Evolutionary conservation across 1,284 basidiomycete species (phyloP), one percentile per base, ranked within the genome.

Genomic region (Sphaerobolus stellatus): DNA sequence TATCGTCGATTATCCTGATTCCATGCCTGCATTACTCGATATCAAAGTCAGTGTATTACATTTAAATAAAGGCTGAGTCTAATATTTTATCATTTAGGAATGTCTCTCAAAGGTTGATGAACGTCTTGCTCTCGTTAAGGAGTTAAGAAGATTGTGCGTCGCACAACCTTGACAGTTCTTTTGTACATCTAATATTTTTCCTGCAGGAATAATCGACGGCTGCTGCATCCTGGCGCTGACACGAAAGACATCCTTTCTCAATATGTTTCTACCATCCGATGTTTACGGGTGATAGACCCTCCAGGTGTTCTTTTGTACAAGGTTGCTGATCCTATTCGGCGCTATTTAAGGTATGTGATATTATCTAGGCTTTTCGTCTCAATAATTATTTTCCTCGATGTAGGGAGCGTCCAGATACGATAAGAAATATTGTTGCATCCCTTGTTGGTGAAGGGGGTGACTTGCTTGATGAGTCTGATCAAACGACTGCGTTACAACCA

Each of bases 221-320:
- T 99, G 0, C 82, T 99, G 13, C 96, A 99, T 67, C 97, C 97
- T 0, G 97, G 95, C 8, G 94, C 94, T 2, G 94, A 95, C 60
- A 99, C 97, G 0, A 90, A 90, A 62, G 84, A 93, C 61, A 95
- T 99, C 58, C 77, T 99, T 20, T 77, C 84, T 2, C 89, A 93
- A 78, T n/a, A 99, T 69, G 92, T 98, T n/a, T 86, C 89, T 2
- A 94, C 93, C 1, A 98, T 99, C 64, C 88, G 90, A 59, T 94
- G 92, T 63, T 73, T 99, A 14, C 86, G 95, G 1, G 83, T 95
- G 44, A 76, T 99, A 27, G 96, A 99, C 68, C 92, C 94, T 1
- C 88, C 88, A 0, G 95, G 95, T 0, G 94, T 98, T 1, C 76
- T 99, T 3, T 75, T 99, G 3, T 92, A 89, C 75, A 90, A 94